Evolutionary conservation across 2,329 filamentous ascomycete species (phyloP).

Genomic region (Pleoardoris graminearum): DNA sequence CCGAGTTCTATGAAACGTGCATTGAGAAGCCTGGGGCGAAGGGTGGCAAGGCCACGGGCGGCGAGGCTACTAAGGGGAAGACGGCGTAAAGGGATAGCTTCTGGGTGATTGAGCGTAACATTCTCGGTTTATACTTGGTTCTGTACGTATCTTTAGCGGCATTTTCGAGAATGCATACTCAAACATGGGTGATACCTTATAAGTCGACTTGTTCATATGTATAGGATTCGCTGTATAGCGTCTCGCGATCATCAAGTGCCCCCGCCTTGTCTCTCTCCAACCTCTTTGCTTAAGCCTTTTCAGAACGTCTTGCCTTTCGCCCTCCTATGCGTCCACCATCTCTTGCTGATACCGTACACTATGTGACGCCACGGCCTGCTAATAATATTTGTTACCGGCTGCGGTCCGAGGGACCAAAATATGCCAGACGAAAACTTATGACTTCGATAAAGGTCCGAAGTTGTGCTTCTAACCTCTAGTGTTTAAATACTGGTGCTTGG

Average conservation of each 20-base stretch:
- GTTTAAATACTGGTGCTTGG: not conserved
- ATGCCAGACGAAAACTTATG: not conserved
- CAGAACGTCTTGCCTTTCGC: not conserved
- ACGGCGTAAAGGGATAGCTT: constrained; percentile 1
- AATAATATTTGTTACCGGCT: not conserved
- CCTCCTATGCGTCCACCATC: not conserved
- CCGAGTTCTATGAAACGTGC: not conserved
- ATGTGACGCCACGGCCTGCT: not conserved
- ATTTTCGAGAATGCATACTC: constrained; percentile 1
- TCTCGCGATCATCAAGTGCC: not conserved
- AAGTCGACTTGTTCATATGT: not conserved
- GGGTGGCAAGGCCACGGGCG: constrained; percentile 1
- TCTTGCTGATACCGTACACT: not conserved
- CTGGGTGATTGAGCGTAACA: not conserved
- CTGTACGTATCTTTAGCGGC: constrained; percentile 1
- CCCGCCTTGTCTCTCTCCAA: constrained; percentile 1
- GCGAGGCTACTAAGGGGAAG: not conserved
- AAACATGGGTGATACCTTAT: constrained; percentile 2
- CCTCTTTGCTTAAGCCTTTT: not conserved
- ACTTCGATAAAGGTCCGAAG: not conserved
- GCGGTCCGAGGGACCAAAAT: not conserved
- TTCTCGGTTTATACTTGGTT: constrained; percentile 2
- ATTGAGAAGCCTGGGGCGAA: not conserved
- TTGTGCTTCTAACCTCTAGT: not conserved
- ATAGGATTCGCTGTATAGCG: not conserved